phyloP scores from a whole-genome alignment of 1,139 yeast genomes.

The Saccharomyces hybrid region DNA sequence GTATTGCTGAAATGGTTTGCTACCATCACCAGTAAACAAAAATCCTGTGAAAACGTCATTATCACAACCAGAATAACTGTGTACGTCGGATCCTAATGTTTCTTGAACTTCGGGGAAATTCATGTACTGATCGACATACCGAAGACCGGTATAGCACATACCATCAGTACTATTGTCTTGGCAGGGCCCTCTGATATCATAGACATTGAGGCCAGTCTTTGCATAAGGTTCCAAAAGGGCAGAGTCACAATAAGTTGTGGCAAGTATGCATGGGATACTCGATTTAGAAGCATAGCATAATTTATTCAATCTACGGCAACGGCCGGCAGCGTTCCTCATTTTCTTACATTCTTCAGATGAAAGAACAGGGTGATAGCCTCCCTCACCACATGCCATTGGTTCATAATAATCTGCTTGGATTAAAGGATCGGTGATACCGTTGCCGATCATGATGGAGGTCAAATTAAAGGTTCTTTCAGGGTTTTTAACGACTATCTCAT shows the following conservation, averaged over 20 bases:
- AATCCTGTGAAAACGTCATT: conserved; percentile 77
- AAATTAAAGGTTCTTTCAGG: conserved; percentile 70
- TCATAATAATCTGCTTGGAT: conserved; percentile 82
- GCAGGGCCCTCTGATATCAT: conserved; percentile 85
- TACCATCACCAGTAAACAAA: conserved; percentile 83
- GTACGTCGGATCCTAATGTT: conserved; percentile 90
- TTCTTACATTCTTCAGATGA: conserved; percentile 62
- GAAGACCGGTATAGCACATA: conserved; percentile 70
- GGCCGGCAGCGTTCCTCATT: conserved; percentile 66
- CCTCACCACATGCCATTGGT: conserved; percentile 96
- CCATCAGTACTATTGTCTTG: conserved; percentile 43
- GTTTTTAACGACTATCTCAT: conserved; percentile 59
- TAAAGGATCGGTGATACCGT: conserved; percentile 90
- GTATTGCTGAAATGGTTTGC: conserved; percentile 70
- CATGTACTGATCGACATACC: conserved; percentile 59
- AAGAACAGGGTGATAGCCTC: conserved; percentile 79
- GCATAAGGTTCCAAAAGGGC: conserved; percentile 83
- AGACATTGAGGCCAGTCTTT: conserved; percentile 84
- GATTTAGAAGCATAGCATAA: conserved; percentile 73
- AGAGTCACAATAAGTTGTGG: conserved; percentile 82
- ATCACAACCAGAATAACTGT: conserved; percentile 75
- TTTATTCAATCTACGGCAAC: conserved; percentile 73
- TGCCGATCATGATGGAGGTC: conserved; percentile 86
- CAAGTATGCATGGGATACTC: conserved; percentile 92
- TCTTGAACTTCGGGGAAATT: conserved; percentile 62